These are phyloP conservation scores for Trametes punicea DNA, from an alignment of 768 basidiomycete genomes.

Conservation along the genomic window DNA sequence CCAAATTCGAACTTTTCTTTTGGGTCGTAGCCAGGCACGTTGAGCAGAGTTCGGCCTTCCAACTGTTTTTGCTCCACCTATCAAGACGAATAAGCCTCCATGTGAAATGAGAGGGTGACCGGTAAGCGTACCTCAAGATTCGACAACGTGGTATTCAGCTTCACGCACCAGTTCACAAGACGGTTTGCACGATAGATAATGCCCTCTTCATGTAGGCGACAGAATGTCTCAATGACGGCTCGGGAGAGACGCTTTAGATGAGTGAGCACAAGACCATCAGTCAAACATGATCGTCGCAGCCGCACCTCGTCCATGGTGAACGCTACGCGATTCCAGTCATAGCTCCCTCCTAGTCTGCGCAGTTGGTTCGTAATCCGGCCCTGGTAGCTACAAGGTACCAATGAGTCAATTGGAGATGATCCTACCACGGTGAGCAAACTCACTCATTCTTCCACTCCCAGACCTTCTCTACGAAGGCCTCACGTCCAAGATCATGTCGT, in stretches of 20 bases:
- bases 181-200: slow-evolving; percentile 94
- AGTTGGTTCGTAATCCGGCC: slow-evolving; percentile 88
- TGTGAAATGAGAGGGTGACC: background rate
- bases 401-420: background rate
- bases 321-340: slow-evolving; percentile 91
- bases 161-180: slow-evolving; percentile 97
- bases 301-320: slow-evolving; percentile 93
- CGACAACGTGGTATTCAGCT: slow-evolving; percentile 94
- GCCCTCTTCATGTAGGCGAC: slow-evolving; percentile 85
- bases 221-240: slow-evolving; percentile 92
- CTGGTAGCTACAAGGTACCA: slow-evolving; percentile 64
- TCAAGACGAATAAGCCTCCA: background rate
- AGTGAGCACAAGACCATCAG: no score
- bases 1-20: slow-evolving; percentile 98
- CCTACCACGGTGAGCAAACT: slow-evolving; percentile 26
- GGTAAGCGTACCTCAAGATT: slow-evolving; percentile 74
- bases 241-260: slow-evolving; percentile 59
- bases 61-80: slow-evolving; percentile 93
- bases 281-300: background rate
- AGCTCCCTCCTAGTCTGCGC: slow-evolving; percentile 84
- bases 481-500: slow-evolving; percentile 92
- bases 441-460: slow-evolving; percentile 98
- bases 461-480: slow-evolving; percentile 85
- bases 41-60: slow-evolving; percentile 77
- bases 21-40: slow-evolving; percentile 90